phyloP scores from a whole-genome alignment of 202 grass and related monocot species.

The Digitaria exilis region DNA sequence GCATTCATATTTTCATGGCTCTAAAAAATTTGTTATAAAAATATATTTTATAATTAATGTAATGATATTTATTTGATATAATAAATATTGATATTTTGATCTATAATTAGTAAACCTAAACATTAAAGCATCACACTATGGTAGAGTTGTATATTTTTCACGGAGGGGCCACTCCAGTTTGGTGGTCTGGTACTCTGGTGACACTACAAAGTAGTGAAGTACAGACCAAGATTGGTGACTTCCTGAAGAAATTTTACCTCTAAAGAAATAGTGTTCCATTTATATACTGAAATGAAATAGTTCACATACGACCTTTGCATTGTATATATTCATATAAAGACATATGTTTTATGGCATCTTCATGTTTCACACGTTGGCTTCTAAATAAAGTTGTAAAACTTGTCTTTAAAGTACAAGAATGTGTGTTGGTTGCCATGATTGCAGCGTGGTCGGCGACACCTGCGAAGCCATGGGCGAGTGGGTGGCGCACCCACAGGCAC shows the following conservation, averaged over 20 bases:
- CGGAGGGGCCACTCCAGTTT: conserved; percentile 1
- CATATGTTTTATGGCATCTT: not conserved
- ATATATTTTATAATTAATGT: too few relatives aligned
- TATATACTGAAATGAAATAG: not conserved
- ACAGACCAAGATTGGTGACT: not conserved
- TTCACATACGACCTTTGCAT: not conserved
- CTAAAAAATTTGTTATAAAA: too few relatives aligned
- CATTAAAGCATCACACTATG: too few relatives aligned
- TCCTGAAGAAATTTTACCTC: not conserved
- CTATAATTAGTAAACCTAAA: too few relatives aligned
- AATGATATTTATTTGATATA: too few relatives aligned
- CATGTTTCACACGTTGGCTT: not conserved
- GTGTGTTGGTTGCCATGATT: not conserved
- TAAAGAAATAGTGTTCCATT: not conserved
- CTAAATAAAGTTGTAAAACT: too few relatives aligned
- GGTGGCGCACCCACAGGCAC: conserved; percentile 65
- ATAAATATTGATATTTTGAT: too few relatives aligned
- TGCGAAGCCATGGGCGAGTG: conserved; percentile 90
- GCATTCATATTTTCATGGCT: too few relatives aligned
- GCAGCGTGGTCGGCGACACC: conserved; percentile 73
- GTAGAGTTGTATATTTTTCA: too few relatives aligned
- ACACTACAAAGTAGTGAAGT: not conserved
- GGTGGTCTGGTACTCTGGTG: conserved; percentile 1
- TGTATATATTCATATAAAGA: not conserved
- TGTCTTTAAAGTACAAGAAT: not conserved